Conservation (phyloP, 2,329 filamentous ascomycete species). For the Hymenotorrendiella dingleyae region DNA sequence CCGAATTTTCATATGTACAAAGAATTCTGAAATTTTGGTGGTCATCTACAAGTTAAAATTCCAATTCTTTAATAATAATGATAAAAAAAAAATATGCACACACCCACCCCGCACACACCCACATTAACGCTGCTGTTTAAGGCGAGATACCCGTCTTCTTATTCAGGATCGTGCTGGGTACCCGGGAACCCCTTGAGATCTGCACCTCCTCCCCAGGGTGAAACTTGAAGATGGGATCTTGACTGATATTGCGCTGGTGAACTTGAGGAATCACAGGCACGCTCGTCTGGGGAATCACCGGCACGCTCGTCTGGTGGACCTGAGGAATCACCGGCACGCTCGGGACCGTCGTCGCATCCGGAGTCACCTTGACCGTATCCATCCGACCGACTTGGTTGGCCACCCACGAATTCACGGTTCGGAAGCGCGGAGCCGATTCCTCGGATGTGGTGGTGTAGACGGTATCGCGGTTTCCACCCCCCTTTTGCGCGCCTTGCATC, state of each 20-base stretch:
- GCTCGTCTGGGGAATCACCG: too few relatives aligned
- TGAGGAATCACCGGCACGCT: constrained; percentile 24
- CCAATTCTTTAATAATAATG: constrained; percentile 1
- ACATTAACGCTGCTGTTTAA: too few relatives aligned
- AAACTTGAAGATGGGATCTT: constrained; percentile 25
- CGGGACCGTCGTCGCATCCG: constrained; percentile 23
- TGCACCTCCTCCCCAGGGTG: constrained; percentile 30
- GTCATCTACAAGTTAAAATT: constrained; percentile 12
- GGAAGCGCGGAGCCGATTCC: constrained; percentile 44
- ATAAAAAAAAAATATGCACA: too few relatives aligned
- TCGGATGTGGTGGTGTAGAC: constrained; percentile 28
- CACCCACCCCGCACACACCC: too few relatives aligned
- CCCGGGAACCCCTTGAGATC: constrained; percentile 22
- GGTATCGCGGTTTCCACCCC: constrained; percentile 25
- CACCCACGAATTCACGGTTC: constrained; percentile 58
- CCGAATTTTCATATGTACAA: constrained; percentile 16
- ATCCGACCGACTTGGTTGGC: constrained; percentile 54
- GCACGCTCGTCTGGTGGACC: constrained; percentile 11
- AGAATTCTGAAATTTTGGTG: too few relatives aligned
- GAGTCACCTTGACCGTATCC: constrained; percentile 40
- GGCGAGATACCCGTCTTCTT: constrained; percentile 21
- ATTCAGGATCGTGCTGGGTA: constrained; percentile 29
- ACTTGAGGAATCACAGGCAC: constrained; percentile 23
- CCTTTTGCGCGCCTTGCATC: constrained; percentile 16
- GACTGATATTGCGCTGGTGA: constrained; percentile 25